A percentile compares a stretch with the other conserved stretches of the same genome.
Evolutionary conservation across 1,284 basidiomycete species (phyloP).

Genomic region (Bondarzewia mesenterica): DNA sequence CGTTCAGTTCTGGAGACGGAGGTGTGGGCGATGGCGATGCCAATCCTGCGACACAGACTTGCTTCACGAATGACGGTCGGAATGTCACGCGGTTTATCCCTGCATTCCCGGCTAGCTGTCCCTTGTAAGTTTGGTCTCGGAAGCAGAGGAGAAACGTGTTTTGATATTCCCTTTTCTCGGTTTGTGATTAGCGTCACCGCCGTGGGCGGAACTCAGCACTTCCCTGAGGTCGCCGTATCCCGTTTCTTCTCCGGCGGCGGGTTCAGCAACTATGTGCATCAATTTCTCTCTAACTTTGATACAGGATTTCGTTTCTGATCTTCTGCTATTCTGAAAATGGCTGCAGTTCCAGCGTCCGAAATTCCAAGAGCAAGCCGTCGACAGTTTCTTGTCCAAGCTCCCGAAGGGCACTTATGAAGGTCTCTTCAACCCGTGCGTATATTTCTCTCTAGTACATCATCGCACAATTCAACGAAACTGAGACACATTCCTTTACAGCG

Average conservation of each 20-base stretch:
- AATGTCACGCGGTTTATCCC: constrained; percentile 53
- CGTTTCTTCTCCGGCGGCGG: constrained; percentile 29
- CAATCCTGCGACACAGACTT: constrained; percentile 42
- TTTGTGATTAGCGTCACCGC: constrained; percentile 36
- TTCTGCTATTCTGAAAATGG: neutral
- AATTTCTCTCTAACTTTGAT: no score
- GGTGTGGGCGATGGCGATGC: constrained; percentile 61
- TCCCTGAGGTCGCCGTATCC: constrained; percentile 42
- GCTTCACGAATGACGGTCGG: constrained; percentile 53
- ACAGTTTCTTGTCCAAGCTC: constrained; percentile 35
- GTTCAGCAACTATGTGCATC: constrained; percentile 48
- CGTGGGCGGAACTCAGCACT: constrained; percentile 49
- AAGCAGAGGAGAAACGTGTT: neutral
- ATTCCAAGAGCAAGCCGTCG: constrained; percentile 42
- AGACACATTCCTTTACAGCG: neutral
- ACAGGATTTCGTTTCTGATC: neutral
- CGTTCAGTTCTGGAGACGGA: constrained; percentile 59
- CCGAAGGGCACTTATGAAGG: constrained; percentile 42
- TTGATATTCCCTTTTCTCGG: neutral
- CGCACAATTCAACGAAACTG: neutral
- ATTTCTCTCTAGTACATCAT: neutral
- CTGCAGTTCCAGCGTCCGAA: constrained; percentile 44
- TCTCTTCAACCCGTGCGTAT: constrained; percentile 46
- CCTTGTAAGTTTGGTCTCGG: constrained; percentile 32
- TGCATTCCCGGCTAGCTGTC: constrained; percentile 50